Evolutionary conservation across 495 filamentous ascomycete genomes (phyloP).

Genomic region (Corynascus novoguineensis): DNA sequence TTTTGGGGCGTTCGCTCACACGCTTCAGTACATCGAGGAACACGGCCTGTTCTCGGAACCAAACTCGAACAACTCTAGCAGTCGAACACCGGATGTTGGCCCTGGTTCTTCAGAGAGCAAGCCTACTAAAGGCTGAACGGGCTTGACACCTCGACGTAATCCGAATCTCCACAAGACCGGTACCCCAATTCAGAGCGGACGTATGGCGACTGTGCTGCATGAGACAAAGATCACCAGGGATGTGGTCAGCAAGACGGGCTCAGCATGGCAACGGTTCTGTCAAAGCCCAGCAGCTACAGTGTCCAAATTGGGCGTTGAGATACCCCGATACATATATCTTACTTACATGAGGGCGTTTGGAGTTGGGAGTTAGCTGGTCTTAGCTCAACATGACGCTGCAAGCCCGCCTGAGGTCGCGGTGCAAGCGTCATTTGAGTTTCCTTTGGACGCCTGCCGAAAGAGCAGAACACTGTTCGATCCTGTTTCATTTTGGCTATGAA

Average conservation of each 20-base stretch:
- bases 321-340: slow-evolving; percentile 10
- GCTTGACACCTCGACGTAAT: neutral
- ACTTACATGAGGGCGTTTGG: slow-evolving; percentile 1
- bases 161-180: too few relatives aligned
- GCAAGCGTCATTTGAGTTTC: neutral
- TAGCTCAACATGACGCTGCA: neutral
- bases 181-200: neutral
- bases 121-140: slow-evolving; percentile 11
- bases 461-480: neutral
- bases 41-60: slow-evolving; percentile 64
- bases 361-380: neutral
- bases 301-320: neutral
- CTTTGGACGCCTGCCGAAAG: neutral
- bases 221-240: neutral
- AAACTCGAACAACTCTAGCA: slow-evolving; percentile 33
- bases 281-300: neutral
- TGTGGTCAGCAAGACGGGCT: neutral
- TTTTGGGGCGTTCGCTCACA: slow-evolving; percentile 35
- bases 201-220: neutral
- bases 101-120: slow-evolving; percentile 6
- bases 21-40: slow-evolving; percentile 67
- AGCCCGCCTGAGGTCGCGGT: neutral
- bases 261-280: neutral
- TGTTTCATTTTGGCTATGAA: neutral
- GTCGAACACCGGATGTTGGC: slow-evolving; percentile 7